Conservation (phyloP, 164 flowering plant species). For the Kingdonia uniflora region DNA sequence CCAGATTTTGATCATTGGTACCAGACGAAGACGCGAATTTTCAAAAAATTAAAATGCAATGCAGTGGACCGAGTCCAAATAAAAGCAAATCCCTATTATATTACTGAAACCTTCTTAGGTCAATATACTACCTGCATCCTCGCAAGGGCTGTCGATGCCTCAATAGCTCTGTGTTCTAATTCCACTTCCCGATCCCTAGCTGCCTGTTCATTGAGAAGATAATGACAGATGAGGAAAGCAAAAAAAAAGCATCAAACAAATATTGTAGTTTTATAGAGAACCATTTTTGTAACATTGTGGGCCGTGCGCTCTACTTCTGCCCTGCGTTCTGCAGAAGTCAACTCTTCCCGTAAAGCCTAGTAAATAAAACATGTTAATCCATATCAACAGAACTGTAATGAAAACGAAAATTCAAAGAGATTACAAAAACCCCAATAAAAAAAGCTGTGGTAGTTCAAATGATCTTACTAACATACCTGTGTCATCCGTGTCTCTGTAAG, state of each 20-base stretch:
- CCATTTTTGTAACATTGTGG: slow-evolving; percentile 93
- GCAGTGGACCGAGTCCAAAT: not conserved
- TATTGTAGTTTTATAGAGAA: slow-evolving; percentile 13
- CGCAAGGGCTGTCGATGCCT: slow-evolving; percentile 83
- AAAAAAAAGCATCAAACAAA: slow-evolving; percentile 1
- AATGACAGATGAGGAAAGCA: slow-evolving; percentile 3
- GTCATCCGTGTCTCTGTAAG: slow-evolving; percentile 93
- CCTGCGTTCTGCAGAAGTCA: slow-evolving; percentile 75
- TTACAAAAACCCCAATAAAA: slow-evolving; percentile 1
- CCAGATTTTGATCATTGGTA: too few species aligned
- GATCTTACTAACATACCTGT: slow-evolving; percentile 43
- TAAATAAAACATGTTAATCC: slow-evolving; percentile 6
- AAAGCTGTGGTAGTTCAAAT: not conserved
- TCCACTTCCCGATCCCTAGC: slow-evolving; percentile 96
- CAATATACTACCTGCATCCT: slow-evolving; percentile 66
- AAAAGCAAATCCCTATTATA: too few species aligned
- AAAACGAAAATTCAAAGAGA: slow-evolving; percentile 2
- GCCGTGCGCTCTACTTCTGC: slow-evolving; percentile 95
- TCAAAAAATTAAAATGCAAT: too few species aligned
- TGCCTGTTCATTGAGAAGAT: slow-evolving; percentile 41
- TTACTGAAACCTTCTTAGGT: slow-evolving; percentile 4
- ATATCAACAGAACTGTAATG: not conserved
- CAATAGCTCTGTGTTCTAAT: slow-evolving; percentile 81
- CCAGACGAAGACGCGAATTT: too few species aligned
- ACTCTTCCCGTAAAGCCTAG: slow-evolving; percentile 93